Percentiles rank a stretch among this genome's conserved stretches.
Evolutionary conservation across 306 rosid genomes (phyloP).

Genomic region (Cicer pinnatifidum): DNA sequence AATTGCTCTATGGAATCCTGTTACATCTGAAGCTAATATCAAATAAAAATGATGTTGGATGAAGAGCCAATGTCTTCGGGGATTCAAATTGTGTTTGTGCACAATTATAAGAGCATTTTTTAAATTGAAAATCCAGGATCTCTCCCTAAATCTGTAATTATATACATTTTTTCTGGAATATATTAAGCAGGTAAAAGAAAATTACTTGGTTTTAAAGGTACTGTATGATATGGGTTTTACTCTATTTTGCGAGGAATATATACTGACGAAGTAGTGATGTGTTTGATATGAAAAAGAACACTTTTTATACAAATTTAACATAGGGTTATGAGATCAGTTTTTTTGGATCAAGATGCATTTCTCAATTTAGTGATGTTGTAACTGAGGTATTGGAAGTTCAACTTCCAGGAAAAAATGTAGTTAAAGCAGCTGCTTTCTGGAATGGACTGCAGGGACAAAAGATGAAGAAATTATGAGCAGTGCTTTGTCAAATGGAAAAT

Average conservation of each 20-base stretch:
- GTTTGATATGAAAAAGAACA: background rate
- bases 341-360: conserved; percentile 21
- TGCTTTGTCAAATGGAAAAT: conserved; percentile 22
- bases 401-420: conserved; percentile 78
- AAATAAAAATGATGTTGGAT: conserved; percentile 20
- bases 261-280: conserved; percentile 11
- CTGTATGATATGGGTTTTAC: conserved; percentile 2
- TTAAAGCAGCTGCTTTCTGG: conserved; percentile 81
- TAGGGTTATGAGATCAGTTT: background rate
- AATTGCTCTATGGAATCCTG: conserved; percentile 27
- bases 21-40: conserved; percentile 20
- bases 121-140: background rate
- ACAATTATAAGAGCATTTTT: too few species aligned
- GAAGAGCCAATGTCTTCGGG: conserved; percentile 17
- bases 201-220: conserved; percentile 15
- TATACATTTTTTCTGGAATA: background rate
- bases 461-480: conserved; percentile 61
- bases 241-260: conserved; percentile 5
- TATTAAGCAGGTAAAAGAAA: background rate
- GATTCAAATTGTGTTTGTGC: background rate
- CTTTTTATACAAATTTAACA: conserved; percentile 7
- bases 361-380: conserved; percentile 37
- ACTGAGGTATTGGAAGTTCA: conserved; percentile 79
- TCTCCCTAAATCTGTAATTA: background rate
- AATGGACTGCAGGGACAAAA: conserved; percentile 84